Evolutionary conservation across 192 early-diverging fungal genomes (phyloP), one percentile per base, ranked within the genome.

Genomic region (Dimargaris cristalligena): DNA sequence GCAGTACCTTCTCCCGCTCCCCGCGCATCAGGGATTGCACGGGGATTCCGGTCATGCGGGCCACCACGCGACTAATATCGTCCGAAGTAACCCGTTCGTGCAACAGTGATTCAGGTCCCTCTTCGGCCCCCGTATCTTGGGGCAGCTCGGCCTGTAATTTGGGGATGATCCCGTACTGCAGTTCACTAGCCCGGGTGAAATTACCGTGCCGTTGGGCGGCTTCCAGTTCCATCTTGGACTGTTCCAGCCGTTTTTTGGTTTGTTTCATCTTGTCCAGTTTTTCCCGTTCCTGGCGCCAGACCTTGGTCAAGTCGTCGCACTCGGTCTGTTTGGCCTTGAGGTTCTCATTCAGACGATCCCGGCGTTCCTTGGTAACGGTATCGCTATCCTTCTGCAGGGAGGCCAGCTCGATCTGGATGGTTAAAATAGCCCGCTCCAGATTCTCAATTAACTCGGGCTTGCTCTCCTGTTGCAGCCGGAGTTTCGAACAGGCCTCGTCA

Each of bases 31-130:
- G 60, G 60, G 78, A 74, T 60, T 78, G 74, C 9, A 89, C 83
- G n/a, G 87, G 87, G 58, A 89, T 88, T 28, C 87, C 87, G 2
- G 87, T 89, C 65, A 81, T 79, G 11, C 78, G 71, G 13, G 83
- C 73, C 4, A 89, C 83, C 4, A 88, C 84, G 29, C 75, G 68
- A 0, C 84, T 85, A 66, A 87, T 89, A 60, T 81, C 80, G 49
- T 89, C 82, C 3, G 84, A 71, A 3, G 86, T 88, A 18, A 89
- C 87, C 48, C 84, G 76, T 67, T 89, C 87, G 66, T 88, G 85
- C 23, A 89, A 74, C 44, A 89, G 63, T 41, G 71, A 76, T 26
- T 75, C 78, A 6, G 70, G 59, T 25, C 63, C 72, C 26, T 66
- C 62, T 1, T 52, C 60, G 20, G 58, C 57, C 6, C 74, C 65